Conservation (phyloP, 495 filamentous ascomycete genomes). For the Trichoderma erinaceum region DNA sequence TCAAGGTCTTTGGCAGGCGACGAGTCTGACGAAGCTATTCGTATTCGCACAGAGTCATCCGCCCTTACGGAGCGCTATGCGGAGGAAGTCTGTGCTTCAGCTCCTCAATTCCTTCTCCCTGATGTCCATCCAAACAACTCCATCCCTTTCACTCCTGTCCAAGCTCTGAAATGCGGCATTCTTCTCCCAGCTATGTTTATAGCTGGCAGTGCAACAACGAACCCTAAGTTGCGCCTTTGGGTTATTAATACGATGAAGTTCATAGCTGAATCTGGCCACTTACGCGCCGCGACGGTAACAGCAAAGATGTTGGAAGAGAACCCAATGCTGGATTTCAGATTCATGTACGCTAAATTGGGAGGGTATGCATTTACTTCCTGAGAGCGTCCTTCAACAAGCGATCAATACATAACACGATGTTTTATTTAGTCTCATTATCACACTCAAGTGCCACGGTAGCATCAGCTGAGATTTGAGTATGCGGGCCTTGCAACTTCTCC, state of each 20-base stretch:
- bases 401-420: neutral
- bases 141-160: neutral
- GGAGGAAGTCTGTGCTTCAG: slow-evolving; percentile 9
- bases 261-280: neutral
- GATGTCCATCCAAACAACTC: neutral
- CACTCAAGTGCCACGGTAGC: no score
- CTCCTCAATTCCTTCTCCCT: slow-evolving; percentile 6
- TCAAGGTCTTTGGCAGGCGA: neutral
- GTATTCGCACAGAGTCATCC: neutral
- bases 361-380: slow-evolving; percentile 14
- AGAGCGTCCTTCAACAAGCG: neutral
- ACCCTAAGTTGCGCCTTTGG: neutral
- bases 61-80: neutral
- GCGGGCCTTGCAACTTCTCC: no score
- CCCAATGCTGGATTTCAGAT: neutral
- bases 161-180: slow-evolving; percentile 13
- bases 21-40: neutral
- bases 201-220: neutral
- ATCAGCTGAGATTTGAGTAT: no score
- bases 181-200: slow-evolving; percentile 13
- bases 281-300: neutral
- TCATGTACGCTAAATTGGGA: slow-evolving; percentile 14
- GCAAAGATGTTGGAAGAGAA: slow-evolving; percentile 9
- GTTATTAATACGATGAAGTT: slow-evolving; percentile 4
- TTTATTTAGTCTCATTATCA: neutral